Evolutionary conservation across 2,329 filamentous ascomycete genomes (phyloP), one percentile per base, ranked within the genome.

Genomic region (Chrysoporthe deuterocubensis): DNA sequence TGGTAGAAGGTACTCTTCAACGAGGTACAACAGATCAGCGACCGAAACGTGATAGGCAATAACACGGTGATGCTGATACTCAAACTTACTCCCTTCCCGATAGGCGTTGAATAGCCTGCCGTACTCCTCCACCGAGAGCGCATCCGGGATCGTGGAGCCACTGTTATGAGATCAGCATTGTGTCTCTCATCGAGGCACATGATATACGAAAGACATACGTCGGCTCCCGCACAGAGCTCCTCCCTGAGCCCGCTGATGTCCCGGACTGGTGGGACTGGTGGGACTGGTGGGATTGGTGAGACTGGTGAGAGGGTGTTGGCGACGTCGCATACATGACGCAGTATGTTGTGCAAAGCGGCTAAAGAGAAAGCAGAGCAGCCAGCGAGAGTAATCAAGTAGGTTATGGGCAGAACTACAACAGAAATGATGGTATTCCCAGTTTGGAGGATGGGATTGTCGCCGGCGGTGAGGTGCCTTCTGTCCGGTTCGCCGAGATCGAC

Each of bases 31-130:
- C 40, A 40, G 7, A 44, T 57, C 3, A 62, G 43, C 43, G 3
- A 37, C n/a, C 11, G 18, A 21, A 11, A 46, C 21, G 26, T 56
- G 14, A 2, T 14, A 14, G 13, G 43, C 34, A 13, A 42, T 21
- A 3, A 37, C 3, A 46, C 14, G 18, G 14, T 1, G 3, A 32
- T 44, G 58, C 8, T 18, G 2, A 0, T 46, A 11, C 5, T 37
- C 13, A 14, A 26, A 66, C 64, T 66, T 40, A 66, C 64, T 66
- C 14, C 64, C 64, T 37, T 66, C 64, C 13, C 64, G 58, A 21
- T 66, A 66, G 14, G 64, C 64, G 18, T 66, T 66, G 50, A 40
- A 66, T 7, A 56, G 37, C 40, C 64, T 56, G 26, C 64, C 64
- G 42, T 56, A 62, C 26, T 66, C 64, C 37, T 62, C 58, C 0